These are phyloP conservation scores for Ophiostoma sp. DNA, from an alignment of 2,329 filamentous ascomycete genomes.

Conservation along the genomic window DNA sequence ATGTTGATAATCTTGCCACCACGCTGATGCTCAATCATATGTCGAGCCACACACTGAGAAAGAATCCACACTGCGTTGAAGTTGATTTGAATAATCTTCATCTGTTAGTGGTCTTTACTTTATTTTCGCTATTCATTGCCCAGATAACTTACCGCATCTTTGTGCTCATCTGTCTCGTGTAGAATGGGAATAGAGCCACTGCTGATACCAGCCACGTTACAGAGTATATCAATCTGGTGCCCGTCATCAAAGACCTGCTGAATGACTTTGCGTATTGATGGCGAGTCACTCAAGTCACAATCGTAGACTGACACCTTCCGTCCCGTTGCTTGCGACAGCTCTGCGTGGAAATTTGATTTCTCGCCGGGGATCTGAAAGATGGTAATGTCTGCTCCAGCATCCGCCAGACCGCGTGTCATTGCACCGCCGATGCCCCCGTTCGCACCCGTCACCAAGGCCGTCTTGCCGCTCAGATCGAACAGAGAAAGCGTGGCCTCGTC, in stretches of 20 bases:
- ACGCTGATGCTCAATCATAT: conserved; percentile 26
- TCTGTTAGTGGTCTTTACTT: neutral
- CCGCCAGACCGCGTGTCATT: neutral
- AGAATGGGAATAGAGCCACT: conserved; percentile 28
- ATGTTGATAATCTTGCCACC: conserved; percentile 32
- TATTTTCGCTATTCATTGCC: neutral
- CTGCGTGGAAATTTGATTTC: neutral
- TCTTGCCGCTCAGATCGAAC: conserved; percentile 20
- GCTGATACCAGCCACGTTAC: conserved; percentile 30
- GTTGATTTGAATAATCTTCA: conserved; percentile 25
- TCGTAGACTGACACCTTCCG: conserved; percentile 1
- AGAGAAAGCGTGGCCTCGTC: conserved; percentile 18
- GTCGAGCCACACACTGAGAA: conserved; percentile 26
- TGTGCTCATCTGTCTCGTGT: conserved; percentile 28
- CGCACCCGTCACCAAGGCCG: conserved; percentile 13
- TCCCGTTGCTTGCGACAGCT: neutral
- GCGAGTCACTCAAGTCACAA: neutral
- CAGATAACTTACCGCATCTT: conserved; percentile 12
- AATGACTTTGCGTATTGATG: neutral
- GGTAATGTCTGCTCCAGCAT: conserved; percentile 24
- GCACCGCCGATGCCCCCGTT: conserved; percentile 19
- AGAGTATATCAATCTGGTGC: conserved; percentile 26
- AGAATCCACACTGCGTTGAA: conserved; percentile 28
- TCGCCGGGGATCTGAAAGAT: conserved; percentile 26
- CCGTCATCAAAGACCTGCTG: conserved; percentile 9